A percentile compares a stretch with the other conserved stretches of the same genome.
Evolutionary conservation across 495 filamentous ascomycete species (phyloP).

Genomic region (Annulohypoxylon stygium): DNA sequence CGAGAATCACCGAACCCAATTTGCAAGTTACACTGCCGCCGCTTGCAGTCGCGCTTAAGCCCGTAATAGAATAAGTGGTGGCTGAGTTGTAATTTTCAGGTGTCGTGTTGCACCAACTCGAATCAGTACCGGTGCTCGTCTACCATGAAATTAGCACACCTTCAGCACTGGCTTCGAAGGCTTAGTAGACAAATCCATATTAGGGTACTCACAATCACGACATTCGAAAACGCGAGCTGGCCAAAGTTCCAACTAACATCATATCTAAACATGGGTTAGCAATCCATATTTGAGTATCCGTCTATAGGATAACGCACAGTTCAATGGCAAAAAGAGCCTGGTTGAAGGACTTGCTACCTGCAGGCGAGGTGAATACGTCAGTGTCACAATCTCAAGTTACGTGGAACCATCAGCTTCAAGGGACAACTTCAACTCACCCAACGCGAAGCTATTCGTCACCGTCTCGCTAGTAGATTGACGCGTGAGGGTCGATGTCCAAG

Average conservation of each 20-base stretch:
- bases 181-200: not conserved
- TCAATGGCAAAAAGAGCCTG: slow-evolving; percentile 58
- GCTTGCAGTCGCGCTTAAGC: slow-evolving; percentile 49
- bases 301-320: slow-evolving; percentile 42
- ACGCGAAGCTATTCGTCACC: slow-evolving; percentile 49
- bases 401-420: not conserved
- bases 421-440: slow-evolving; percentile 22
- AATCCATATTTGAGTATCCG: too few species aligned
- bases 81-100: slow-evolving; percentile 56
- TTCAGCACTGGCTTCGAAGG: not conserved
- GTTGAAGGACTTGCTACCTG: slow-evolving; percentile 56
- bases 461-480: slow-evolving; percentile 36
- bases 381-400: not conserved
- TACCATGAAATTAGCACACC: slow-evolving; percentile 9
- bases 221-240: slow-evolving; percentile 53
- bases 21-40: slow-evolving; percentile 53
- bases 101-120: slow-evolving; percentile 51
- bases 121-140: slow-evolving; percentile 47
- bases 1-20: slow-evolving; percentile 52
- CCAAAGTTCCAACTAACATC: slow-evolving; percentile 57
- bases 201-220: slow-evolving; percentile 55
- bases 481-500: slow-evolving; percentile 45
- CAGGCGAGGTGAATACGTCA: not conserved
- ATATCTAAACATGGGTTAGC: slow-evolving; percentile 27
- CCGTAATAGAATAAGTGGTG: slow-evolving; percentile 50